phyloP scores from a whole-genome alignment of 768 basidiomycete genomes.

The Cystobasidiopsis lactophilus region DNA sequence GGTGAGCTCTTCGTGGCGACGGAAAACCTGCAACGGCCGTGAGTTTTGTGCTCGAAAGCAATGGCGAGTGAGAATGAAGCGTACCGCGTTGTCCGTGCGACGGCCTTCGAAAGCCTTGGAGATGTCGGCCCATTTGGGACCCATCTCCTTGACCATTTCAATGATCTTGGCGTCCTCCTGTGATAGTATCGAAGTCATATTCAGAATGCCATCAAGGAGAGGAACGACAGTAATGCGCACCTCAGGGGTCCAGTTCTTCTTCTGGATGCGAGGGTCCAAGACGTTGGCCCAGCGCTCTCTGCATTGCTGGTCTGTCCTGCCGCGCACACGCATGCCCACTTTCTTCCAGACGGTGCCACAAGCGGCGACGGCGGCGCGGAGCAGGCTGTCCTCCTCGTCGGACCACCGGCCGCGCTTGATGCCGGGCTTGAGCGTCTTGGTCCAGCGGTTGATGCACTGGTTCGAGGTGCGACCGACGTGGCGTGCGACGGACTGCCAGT shows the following conservation, averaged over 20 bases:
- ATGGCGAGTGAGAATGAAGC: background rate
- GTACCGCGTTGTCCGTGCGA: background rate
- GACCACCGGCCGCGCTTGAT: constrained; percentile 11
- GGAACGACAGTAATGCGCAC: constrained; percentile 1
- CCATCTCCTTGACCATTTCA: background rate
- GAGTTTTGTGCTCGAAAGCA: too few species aligned
- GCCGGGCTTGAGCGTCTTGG: constrained; percentile 3
- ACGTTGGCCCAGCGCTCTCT: constrained; percentile 14
- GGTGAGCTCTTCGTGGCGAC: background rate
- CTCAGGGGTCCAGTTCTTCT: constrained; percentile 9
- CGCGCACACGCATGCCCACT: constrained; percentile 1
- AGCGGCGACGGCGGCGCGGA: constrained; percentile 1
- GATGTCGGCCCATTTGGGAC: background rate
- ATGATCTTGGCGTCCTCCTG: background rate
- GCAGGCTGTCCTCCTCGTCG: constrained; percentile 4
- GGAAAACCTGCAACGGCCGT: background rate
- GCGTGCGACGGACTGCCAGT: constrained; percentile 13
- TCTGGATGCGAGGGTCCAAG: constrained; percentile 2
- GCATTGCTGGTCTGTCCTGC: constrained; percentile 14
- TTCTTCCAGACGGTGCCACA: constrained; percentile 6
- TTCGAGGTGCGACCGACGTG: background rate
- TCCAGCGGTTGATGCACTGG: constrained; percentile 11
- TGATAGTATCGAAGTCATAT: too few species aligned
- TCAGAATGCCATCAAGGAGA: background rate
- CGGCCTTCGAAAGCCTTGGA: background rate